phyloP scores from a whole-genome alignment of 768 basidiomycete species.

The Serpula lacrymans region DNA sequence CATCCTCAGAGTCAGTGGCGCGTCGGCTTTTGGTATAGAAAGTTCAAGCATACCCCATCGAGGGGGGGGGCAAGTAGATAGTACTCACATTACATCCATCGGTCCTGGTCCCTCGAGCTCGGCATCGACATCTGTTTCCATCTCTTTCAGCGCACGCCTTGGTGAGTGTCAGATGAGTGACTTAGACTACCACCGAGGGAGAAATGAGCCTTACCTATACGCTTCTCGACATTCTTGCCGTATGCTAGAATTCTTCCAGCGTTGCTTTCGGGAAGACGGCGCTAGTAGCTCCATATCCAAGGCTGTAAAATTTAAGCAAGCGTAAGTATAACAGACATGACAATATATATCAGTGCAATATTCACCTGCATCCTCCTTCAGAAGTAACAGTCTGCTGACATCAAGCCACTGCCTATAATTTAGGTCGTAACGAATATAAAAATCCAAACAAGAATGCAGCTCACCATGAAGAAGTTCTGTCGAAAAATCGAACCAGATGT shows the following conservation, averaged over 20 bases:
- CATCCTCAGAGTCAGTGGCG: too few species aligned
- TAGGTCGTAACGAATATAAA: constrained; percentile 3
- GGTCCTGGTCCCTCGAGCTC: too few species aligned
- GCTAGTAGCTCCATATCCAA: constrained; percentile 65
- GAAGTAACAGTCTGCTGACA: constrained; percentile 50
- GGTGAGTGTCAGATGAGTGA: background rate
- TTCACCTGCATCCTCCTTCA: constrained; percentile 72
- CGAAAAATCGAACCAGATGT: constrained; percentile 79
- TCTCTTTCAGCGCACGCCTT: constrained; percentile 45
- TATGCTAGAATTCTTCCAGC: constrained; percentile 53
- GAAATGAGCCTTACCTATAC: constrained; percentile 47
- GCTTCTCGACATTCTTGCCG: constrained; percentile 59
- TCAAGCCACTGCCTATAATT: constrained; percentile 59
- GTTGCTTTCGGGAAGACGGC: constrained; percentile 46
- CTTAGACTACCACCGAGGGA: background rate
- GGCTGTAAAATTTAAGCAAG: constrained; percentile 35
- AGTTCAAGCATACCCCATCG: too few species aligned
- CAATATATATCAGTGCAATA: background rate
- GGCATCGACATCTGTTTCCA: constrained; percentile 42
- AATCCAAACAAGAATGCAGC: constrained; percentile 10
- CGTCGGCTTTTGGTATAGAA: too few species aligned
- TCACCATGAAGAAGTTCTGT: constrained; percentile 62
- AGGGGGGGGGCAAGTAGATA: too few species aligned
- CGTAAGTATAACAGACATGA: background rate
- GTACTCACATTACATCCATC: too few species aligned